Evolutionary conservation across 2,329 filamentous ascomycete genomes (phyloP), one percentile per base, ranked within the genome.

Genomic region (Corynespora cassiicola): DNA sequence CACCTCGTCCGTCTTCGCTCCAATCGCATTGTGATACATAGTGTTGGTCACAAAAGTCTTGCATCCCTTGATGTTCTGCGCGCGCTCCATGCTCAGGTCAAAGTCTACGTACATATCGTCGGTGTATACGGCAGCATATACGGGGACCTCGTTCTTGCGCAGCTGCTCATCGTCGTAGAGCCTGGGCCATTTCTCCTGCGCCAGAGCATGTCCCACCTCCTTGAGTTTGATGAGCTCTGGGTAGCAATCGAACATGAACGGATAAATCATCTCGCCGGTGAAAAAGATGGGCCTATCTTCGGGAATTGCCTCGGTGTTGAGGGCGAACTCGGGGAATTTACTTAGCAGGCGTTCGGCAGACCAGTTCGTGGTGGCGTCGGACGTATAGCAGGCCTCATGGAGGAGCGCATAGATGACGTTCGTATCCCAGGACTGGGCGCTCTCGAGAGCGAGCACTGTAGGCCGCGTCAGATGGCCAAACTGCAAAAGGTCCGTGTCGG

Each of bases 81-180:
- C 89, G 11, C 90, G 95, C 54, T 87, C 82, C 54, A 81, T 78
- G 7, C 88, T 86, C 37, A 90, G 72, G 6, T 82, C 81, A 52
- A 81, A 87, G 59, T 95, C 87, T 19, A 97, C 91, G 58, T 95
- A 96, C 88, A 96, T 94, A 63, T 96, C 90, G 47, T 96, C 86
- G 4, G 89, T 66, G 54, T 87, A 97, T 2, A 83, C 86, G 1
- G 88, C 89, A 1, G 90, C 87, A 59, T 94, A 96, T 0, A 95
- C 83, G 0, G 92, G 91, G 0, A 96, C 88, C 42, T 84, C 76
- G 57, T 96, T 96, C 55, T 77, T 80, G 12, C 77, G 78, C 31
- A 96, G 75, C 66, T 88, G 85, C 36, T 81, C 79, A 46, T 82
- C 74, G 58, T 95, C 82, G 64, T 96, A 96, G 4, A 96, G 75